Percentiles rank a stretch among this genome's conserved stretches.
These are phyloP conservation scores for Rhodamnia rubescens DNA, from an alignment of 345 rosid species.

Conservation along the genomic window DNA sequence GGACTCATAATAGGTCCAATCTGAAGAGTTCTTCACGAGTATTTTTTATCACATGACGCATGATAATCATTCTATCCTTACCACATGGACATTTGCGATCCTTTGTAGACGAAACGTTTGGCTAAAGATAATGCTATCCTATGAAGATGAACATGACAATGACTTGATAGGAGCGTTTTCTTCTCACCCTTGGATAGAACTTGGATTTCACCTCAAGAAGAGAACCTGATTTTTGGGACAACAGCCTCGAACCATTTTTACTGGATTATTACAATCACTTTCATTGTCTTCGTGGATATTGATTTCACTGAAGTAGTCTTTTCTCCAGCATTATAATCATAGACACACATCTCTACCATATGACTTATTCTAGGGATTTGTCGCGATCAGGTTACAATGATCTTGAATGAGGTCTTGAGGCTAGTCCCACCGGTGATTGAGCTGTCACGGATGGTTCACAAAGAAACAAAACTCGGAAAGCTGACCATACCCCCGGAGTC, in stretches of 20 bases:
- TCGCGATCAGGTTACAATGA: not conserved
- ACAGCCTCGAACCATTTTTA: not conserved
- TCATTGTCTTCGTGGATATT: not conserved
- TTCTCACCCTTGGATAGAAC: not conserved
- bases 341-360: not conserved
- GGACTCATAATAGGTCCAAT: not conserved
- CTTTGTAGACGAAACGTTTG: not conserved
- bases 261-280: not conserved
- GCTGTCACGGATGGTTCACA: not conserved
- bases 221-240: not conserved
- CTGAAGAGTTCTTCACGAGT: not conserved
- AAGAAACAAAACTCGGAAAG: not conserved
- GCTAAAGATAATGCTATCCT: not conserved
- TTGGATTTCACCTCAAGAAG: not conserved
- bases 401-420: constrained; percentile 2
- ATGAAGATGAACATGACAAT: not conserved
- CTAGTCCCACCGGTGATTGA: not conserved
- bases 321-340: not conserved
- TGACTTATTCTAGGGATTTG: too few species aligned
- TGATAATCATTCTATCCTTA: too few species aligned
- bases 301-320: not conserved
- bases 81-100: constrained; percentile 6
- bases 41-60: not conserved
- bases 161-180: not conserved
- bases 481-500: not conserved